Evolutionary conservation across 805 yeast genomes (phyloP).

Genomic region (Zygoascus bituminiphila): DNA sequence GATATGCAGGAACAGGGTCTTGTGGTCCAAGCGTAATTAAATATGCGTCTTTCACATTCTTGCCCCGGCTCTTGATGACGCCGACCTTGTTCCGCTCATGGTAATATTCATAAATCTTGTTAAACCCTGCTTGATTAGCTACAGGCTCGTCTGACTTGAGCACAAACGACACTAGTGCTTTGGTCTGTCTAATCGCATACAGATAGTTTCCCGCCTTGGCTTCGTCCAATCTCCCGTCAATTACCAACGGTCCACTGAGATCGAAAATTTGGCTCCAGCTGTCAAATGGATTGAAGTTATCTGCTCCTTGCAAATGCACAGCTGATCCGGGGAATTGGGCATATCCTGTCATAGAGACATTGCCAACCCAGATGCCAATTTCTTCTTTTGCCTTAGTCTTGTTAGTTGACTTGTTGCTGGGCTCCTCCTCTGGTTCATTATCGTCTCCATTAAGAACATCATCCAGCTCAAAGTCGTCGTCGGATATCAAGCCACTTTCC

Average conservation of each 20-base stretch:
- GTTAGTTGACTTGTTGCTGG: neutral
- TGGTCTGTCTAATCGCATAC: slow-evolving; percentile 32
- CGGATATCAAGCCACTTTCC: neutral
- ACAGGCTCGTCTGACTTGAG: slow-evolving; percentile 28
- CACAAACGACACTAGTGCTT: slow-evolving; percentile 48
- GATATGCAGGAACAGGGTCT: slow-evolving; percentile 20
- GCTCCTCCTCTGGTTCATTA: neutral
- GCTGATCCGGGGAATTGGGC: slow-evolving; percentile 37
- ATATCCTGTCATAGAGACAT: slow-evolving; percentile 41
- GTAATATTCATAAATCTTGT: slow-evolving; percentile 40
- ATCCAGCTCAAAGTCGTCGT: slow-evolving; percentile 31
- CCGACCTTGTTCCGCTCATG: slow-evolving; percentile 44
- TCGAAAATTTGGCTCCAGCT: slow-evolving; percentile 21
- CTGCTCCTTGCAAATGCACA: slow-evolving; percentile 27
- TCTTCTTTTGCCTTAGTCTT: neutral
- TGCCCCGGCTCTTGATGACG: slow-evolving; percentile 44
- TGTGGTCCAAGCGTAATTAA: slow-evolving; percentile 35
- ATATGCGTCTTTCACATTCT: slow-evolving; percentile 56
- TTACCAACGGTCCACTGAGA: slow-evolving; percentile 27
- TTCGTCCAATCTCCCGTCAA: slow-evolving; percentile 58
- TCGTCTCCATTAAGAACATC: slow-evolving; percentile 20
- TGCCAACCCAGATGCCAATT: slow-evolving; percentile 26
- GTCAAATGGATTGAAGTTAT: slow-evolving; percentile 17
- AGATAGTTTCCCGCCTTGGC: slow-evolving; percentile 51
- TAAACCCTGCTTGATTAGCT: slow-evolving; percentile 19